Conservation (phyloP, 768 basidiomycete species). For the Russula brevipes region DNA sequence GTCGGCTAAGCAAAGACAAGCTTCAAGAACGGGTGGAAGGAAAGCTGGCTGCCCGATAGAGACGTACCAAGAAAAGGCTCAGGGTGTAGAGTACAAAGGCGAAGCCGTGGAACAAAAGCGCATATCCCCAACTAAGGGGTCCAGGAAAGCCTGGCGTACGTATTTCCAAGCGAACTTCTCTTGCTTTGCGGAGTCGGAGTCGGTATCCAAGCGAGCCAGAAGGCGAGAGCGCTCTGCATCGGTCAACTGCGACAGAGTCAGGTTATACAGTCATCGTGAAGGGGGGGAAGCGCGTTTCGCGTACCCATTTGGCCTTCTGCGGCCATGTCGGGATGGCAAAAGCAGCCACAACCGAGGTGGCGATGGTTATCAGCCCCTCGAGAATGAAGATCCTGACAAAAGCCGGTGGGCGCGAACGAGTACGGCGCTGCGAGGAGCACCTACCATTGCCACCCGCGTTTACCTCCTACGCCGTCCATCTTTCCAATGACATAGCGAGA, state of each 20-base stretch:
- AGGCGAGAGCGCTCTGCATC: constrained; percentile 48
- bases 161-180: constrained; percentile 56
- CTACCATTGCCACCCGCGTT: constrained; percentile 56
- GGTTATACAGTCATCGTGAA: neutral
- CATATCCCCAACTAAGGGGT: constrained; percentile 60
- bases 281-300: constrained; percentile 22
- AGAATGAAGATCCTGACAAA: constrained; percentile 51
- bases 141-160: constrained; percentile 50
- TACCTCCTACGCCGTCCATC: constrained; percentile 58
- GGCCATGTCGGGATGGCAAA: constrained; percentile 58
- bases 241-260: constrained; percentile 38
- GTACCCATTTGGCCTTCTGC: constrained; percentile 50
- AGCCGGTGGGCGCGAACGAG: neutral
- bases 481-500: constrained; percentile 54
- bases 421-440: neutral
- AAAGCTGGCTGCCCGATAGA: neutral
- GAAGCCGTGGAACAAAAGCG: constrained; percentile 55
- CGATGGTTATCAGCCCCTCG: constrained; percentile 49
- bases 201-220: constrained; percentile 44
- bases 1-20: constrained; percentile 39
- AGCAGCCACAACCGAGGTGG: constrained; percentile 44
- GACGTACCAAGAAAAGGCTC: constrained; percentile 50
- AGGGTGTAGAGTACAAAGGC: constrained; percentile 55
- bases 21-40: neutral
- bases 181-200: constrained; percentile 49